These are phyloP conservation scores for Zasmidium citrigriseum DNA, from an alignment of 2,329 filamentous ascomycete genomes.

Conservation along the genomic window DNA sequence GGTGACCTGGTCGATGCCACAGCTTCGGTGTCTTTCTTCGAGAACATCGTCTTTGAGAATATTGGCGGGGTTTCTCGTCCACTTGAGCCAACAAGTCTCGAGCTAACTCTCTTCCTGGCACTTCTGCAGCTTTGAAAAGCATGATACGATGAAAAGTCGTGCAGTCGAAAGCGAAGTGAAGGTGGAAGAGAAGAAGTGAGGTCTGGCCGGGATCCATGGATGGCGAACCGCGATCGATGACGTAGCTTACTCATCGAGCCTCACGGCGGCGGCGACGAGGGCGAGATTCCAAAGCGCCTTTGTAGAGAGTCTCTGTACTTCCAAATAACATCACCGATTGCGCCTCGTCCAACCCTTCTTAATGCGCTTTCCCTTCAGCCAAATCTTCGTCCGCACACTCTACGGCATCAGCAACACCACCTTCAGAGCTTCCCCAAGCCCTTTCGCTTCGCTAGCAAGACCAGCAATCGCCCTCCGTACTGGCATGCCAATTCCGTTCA, in stretches of 20 bases:
- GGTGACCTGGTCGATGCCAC: no score
- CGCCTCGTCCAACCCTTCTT: conserved; percentile 4
- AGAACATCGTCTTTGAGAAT: no score
- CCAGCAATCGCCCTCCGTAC: conserved; percentile 37
- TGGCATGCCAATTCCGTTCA: conserved; percentile 77
- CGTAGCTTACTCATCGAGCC: not conserved
- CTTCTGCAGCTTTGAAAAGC: no score
- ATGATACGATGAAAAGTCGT: no score
- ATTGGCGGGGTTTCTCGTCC: no score
- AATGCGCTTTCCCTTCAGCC: conserved; percentile 54
- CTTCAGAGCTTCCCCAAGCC: conserved; percentile 26
- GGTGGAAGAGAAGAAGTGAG: not conserved
- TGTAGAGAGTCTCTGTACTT: not conserved
- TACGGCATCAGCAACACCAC: conserved; percentile 51
- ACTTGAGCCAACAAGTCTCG: no score
- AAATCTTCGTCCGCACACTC: conserved; percentile 51
- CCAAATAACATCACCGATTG: not conserved
- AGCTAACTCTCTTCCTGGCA: no score
- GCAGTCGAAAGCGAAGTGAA: no score
- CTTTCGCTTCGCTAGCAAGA: conserved; percentile 32
- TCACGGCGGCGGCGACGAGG: not conserved
- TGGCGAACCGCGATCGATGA: not conserved
- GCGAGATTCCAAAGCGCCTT: not conserved
- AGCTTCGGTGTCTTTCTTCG: no score
- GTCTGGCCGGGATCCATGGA: not conserved